A percentile compares a stretch with the other conserved stretches of the same genome.
phyloP scores from a whole-genome alignment of 257 asterid species.

The Solanum bukasovii region DNA sequence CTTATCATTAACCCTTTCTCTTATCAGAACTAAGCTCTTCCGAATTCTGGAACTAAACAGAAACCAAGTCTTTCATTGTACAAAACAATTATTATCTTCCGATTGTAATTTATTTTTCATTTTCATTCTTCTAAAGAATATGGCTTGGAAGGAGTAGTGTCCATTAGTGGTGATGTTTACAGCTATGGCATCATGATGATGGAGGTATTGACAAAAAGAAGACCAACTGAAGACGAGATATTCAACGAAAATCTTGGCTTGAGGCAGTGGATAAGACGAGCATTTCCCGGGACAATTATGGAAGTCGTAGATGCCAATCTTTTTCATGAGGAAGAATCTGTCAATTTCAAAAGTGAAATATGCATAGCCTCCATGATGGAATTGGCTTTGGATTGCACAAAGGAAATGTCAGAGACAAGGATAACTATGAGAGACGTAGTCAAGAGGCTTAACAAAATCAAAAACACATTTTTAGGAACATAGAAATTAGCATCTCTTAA shows the following conservation, averaged over 20 bases:
- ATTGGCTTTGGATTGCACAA: not conserved
- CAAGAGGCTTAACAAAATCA: not conserved
- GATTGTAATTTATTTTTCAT: not conserved
- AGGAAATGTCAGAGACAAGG: not conserved
- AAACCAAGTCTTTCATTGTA: not conserved
- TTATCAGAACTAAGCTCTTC: not conserved
- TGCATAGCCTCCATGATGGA: not conserved
- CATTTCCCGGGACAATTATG: not conserved
- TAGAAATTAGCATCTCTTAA: not conserved
- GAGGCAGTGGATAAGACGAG: conserved; percentile 13
- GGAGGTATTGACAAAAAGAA: conserved; percentile 18
- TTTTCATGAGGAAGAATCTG: not conserved
- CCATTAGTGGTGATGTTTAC: conserved; percentile 18
- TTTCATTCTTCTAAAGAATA: conserved; percentile 6
- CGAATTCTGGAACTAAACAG: not conserved
- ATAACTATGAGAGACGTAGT: not conserved
- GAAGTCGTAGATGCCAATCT: not conserved
- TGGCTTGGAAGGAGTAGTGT: conserved; percentile 23
- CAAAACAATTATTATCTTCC: not conserved
- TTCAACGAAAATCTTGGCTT: conserved; percentile 9
- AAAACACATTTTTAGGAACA: not conserved
- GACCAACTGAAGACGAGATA: conserved; percentile 15
- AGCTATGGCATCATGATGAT: conserved; percentile 24
- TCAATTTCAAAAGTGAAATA: not conserved
- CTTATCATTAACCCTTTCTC: not conserved